Conservation (phyloP, 176 grass and related monocot species). For the Phoenix dactylifera region DNA sequence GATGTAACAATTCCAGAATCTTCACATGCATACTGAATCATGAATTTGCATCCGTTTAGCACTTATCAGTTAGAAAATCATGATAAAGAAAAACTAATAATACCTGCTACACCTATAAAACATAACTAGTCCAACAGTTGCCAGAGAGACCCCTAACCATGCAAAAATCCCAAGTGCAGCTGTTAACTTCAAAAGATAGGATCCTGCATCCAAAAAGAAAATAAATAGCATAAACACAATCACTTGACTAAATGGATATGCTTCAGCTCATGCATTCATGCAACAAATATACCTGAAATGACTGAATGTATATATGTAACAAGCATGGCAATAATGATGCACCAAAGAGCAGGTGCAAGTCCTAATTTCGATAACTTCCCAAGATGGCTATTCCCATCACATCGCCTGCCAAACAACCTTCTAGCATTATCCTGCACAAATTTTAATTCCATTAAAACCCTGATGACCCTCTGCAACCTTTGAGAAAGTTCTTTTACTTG, state of each 20-base stretch:
- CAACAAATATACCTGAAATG: slow-evolving; percentile 54
- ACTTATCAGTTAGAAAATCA: neutral
- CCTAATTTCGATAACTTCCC: slow-evolving; percentile 81
- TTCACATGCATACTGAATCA: too few relatives aligned
- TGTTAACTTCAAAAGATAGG: slow-evolving; percentile 47
- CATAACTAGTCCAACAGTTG: slow-evolving; percentile 74
- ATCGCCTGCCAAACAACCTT: slow-evolving; percentile 74
- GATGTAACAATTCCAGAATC: too few relatives aligned
- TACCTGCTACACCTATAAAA: slow-evolving; percentile 99
- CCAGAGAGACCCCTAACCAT: slow-evolving; percentile 82
- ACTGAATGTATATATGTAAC: slow-evolving; percentile 68
- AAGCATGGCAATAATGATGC: slow-evolving; percentile 55
- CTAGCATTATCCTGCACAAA: slow-evolving; percentile 80
- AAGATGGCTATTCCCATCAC: slow-evolving; percentile 41
- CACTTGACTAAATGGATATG: too few relatives aligned
- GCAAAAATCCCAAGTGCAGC: slow-evolving; percentile 58
- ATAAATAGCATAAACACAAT: neutral
- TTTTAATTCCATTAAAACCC: slow-evolving; percentile 1
- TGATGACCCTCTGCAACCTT: slow-evolving; percentile 4
- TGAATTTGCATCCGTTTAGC: too few relatives aligned
- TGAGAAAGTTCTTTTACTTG: neutral
- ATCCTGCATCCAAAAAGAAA: slow-evolving; percentile 39
- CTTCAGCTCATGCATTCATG: too few relatives aligned
- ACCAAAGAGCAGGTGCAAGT: slow-evolving; percentile 84
- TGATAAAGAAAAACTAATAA: neutral